Evolutionary conservation across 306 rosid genomes (phyloP).

Genomic region (Fagus sylvatica): DNA sequence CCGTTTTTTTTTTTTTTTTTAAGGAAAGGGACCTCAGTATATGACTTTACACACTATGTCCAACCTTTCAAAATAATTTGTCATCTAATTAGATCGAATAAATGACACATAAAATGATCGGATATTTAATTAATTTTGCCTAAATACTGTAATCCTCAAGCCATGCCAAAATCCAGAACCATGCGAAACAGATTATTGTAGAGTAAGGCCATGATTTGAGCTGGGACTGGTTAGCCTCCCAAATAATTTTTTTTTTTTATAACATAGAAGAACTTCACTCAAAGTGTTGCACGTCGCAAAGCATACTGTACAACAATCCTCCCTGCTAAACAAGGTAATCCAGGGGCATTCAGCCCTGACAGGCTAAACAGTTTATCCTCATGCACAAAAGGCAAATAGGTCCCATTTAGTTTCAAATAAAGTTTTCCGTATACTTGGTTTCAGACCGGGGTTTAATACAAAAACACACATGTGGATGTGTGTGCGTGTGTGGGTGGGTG

Average conservation of each 20-base stretch:
- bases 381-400: neutral
- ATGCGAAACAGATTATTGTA: neutral
- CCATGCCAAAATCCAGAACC: neutral
- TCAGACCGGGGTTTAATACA: neutral
- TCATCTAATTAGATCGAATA: neutral
- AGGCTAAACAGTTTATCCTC: no score
- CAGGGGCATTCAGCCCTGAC: no score
- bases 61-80: neutral
- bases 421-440: neutral
- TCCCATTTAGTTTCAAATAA: neutral
- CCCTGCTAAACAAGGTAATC: no score
- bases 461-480: neutral
- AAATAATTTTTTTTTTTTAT: no score
- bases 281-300: no score
- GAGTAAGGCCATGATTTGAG: neutral
- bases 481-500: neutral
- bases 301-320: no score
- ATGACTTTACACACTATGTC: no score
- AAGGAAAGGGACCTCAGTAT: no score
- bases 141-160: neutral
- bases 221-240: neutral
- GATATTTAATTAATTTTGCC: neutral
- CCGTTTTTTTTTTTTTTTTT: no score
- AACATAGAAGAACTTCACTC: no score
- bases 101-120: neutral